phyloP scores from a whole-genome alignment of 2,329 filamentous ascomycete genomes.

The Didymella exigua region DNA sequence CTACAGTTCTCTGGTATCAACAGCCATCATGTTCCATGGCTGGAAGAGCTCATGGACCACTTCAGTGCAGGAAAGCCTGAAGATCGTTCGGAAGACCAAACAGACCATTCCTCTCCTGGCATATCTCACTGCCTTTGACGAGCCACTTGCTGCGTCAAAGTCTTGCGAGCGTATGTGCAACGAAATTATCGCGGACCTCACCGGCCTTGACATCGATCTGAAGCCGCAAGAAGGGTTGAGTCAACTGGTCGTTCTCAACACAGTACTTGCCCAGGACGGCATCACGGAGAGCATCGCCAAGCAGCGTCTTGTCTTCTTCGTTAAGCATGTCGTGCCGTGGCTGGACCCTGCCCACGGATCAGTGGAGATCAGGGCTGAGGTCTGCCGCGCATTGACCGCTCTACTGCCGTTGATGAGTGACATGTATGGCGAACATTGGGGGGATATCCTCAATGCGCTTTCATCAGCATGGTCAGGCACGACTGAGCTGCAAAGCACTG shows the following conservation, averaged over 20 bases:
- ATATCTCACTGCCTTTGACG: constrained; percentile 56
- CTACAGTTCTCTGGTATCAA: constrained; percentile 44
- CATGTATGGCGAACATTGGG: constrained; percentile 90
- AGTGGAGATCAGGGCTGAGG: constrained; percentile 61
- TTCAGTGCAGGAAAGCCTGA: constrained; percentile 46
- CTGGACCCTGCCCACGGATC: constrained; percentile 60
- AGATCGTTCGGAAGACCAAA: constrained; percentile 37
- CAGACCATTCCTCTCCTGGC: constrained; percentile 56
- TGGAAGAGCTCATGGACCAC: constrained; percentile 45
- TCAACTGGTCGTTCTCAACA: constrained; percentile 61
- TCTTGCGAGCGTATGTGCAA: constrained; percentile 61
- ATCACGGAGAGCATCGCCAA: constrained; percentile 57
- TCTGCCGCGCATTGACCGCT: constrained; percentile 57
- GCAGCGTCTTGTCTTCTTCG: constrained; percentile 79
- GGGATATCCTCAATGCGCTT: constrained; percentile 51
- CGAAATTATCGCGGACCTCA: constrained; percentile 65
- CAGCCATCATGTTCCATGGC: constrained; percentile 51
- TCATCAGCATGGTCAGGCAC: constrained; percentile 44
- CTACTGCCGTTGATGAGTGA: constrained; percentile 77
- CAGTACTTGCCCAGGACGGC: constrained; percentile 57
- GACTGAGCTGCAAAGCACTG: constrained; percentile 32
- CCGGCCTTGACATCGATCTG: constrained; percentile 56
- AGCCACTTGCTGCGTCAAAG: constrained; percentile 55
- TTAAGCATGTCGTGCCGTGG: constrained; percentile 78
- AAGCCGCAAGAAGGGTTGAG: constrained; percentile 53